Base-by-base conservation (phyloP, 2,329 filamentous ascomycete genomes). In the Zasmidium cellare region DNA sequence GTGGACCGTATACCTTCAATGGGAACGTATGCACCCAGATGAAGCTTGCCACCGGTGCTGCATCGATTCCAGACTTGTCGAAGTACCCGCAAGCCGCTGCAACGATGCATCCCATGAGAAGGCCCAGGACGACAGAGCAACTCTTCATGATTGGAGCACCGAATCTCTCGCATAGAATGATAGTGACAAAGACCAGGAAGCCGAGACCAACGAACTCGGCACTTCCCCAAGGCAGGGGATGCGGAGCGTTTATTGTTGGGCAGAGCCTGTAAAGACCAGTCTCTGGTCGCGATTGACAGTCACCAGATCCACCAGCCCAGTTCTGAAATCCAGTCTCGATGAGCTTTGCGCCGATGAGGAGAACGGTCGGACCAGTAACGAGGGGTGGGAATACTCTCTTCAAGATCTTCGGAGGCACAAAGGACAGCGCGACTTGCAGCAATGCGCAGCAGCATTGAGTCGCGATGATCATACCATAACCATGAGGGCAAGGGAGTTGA, bases 121-220 rank as follows among this genome's bases (percentile, higher is more conserved):
- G 80, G 14, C 90, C 90, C 56, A 91, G 80, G 45, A 92, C 84
- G 28, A 93, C 89, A 14, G 87, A 86, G 7, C 85, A 88, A 2
- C 86, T 90, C 71, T 92, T 92, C 88, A 94, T 92, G 64, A 94
- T 88, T 0, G 91, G 90, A 0, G 89, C 83, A 1, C 91, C 91
- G 66, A 92, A 92, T 11, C 89, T 84, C 73, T 94, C 90, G 71
- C 88, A 90, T 12, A 93, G 71, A 59, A 94, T 87, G 69, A 94
- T 93, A 24, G 87, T 89, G 46, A 88, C 65, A 69, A 93, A 93
- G 3, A 92, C 90, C 46, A 85, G 85, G 76, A 94, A 92, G 0
- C 90, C 90, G 1, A 94, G 82, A 0, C 86, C 90, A 3, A 94
- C 84, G 65, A 88, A 91, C 73, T 94, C 87, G 1, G 90, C 84